phyloP scores from a whole-genome alignment of 345 rosid genomes.

The Citrus unshiu region DNA sequence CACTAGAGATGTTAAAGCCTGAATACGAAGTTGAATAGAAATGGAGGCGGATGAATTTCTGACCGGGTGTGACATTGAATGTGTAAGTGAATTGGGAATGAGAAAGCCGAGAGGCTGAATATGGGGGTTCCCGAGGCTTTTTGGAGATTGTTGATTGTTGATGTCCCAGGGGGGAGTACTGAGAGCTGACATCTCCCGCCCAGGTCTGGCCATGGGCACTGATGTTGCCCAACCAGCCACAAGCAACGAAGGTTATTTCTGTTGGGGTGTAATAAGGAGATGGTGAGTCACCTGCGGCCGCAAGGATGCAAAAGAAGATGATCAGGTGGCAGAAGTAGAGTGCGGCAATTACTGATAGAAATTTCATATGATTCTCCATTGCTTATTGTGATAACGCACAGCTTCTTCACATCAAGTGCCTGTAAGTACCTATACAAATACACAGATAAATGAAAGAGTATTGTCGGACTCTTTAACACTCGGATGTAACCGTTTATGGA shows the following conservation, averaged over 20 bases:
- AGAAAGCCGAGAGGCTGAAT: not conserved
- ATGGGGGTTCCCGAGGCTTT: not conserved
- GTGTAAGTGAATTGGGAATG: not conserved
- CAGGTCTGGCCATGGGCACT: not conserved
- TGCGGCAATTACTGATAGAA: not conserved
- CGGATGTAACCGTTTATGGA: too few relatives aligned
- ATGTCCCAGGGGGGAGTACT: not conserved
- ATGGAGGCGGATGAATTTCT: conserved; percentile 25
- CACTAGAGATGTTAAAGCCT: not conserved
- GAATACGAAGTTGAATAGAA: conserved; percentile 8
- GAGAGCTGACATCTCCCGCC: not conserved
- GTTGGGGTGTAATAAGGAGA: not conserved
- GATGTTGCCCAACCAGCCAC: not conserved
- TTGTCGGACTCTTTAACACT: too few relatives aligned
- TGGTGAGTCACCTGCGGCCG: not conserved
- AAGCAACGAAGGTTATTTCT: not conserved
- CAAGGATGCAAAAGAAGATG: not conserved
- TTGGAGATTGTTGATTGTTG: not conserved
- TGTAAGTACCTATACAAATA: too few relatives aligned
- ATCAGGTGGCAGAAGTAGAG: not conserved
- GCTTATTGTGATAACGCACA: not conserved
- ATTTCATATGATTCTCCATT: not conserved
- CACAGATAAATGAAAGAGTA: too few relatives aligned
- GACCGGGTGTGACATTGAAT: conserved; percentile 10
- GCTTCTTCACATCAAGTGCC: too few relatives aligned